Evolutionary conservation across 225 moss, liverwort and hornwort species (phyloP), one percentile per base, ranked within the genome.

Genomic region (Bryoerythrophyllum caledonicum): DNA sequence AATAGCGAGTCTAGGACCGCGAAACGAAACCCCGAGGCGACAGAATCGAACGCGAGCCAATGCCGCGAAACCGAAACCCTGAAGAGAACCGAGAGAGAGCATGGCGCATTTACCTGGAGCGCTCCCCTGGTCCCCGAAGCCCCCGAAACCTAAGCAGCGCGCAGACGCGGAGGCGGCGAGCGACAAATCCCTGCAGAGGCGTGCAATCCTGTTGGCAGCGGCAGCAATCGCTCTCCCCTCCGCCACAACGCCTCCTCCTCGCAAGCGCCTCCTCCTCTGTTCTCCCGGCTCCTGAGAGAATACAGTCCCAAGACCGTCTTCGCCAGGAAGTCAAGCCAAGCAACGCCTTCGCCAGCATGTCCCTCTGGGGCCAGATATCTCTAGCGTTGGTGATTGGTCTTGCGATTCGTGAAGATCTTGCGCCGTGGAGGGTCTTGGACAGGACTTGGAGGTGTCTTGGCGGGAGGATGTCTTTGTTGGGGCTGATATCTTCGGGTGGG

Each of bases 31-130:
- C 20, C 56, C 61, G 68, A 26, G 30, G 64, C 53, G 27, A 14
- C 3, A 17, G 72, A 32, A 21, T 73, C 17, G 23, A 24, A 30
- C 4, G 41, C 6, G 41, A 40, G 9, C 6, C 8, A 41, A 52
- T 62, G 26, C 20, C 24, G 10, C 3, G 17, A 15, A 40, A n/a
- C 49, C 5, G 19, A 20, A 55, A n/a, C 57, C 30, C 44, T 1
- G 8, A 59, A 23, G 19, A 17, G 1, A 49, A 7, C 21, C 51
- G 24, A 26, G 25, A 27, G 15, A 26, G 30, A 28, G 20, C 1
- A 55, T 10, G 4, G 23, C 8, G 35, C 76, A 76, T 76, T n/a
- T 83, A 80, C 83, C 76, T 80, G 56, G 58, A 24, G 65, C 43
- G 30, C 7, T 30, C 14, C 16, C 32, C 25, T 64, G 24, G 17